A percentile compares a stretch with the other conserved stretches of the same genome.
Conservation (phyloP, 768 basidiomycete genomes). For the Boletus sp. region DNA sequence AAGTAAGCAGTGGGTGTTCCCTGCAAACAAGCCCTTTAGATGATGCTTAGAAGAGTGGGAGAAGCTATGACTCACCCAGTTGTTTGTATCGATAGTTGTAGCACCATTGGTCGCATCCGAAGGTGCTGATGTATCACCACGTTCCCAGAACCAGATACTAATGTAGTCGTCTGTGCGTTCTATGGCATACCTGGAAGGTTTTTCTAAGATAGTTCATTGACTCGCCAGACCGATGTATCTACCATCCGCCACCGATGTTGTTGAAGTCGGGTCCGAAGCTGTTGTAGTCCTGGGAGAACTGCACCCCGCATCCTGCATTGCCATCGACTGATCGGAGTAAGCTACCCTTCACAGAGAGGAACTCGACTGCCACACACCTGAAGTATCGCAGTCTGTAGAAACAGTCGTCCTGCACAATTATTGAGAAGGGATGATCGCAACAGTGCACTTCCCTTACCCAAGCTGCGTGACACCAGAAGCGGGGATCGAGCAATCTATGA, state of each 20-base stretch:
- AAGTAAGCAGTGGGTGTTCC: constrained; percentile 37
- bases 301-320: constrained; percentile 41
- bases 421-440: not conserved
- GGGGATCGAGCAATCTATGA: constrained; percentile 30
- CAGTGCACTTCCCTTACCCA: constrained; percentile 17
- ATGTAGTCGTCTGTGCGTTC: constrained; percentile 36
- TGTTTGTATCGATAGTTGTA: constrained; percentile 16
- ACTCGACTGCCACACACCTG: constrained; percentile 12
- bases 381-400: constrained; percentile 23
- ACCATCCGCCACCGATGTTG: constrained; percentile 41
- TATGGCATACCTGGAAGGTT: constrained; percentile 36
- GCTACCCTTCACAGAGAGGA: not conserved
- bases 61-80: constrained; percentile 19
- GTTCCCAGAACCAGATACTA: constrained; percentile 43
- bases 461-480: constrained; percentile 19
- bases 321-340: constrained; percentile 20
- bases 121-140: constrained; percentile 33
- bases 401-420: constrained; percentile 15
- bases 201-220: not conserved
- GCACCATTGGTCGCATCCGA: constrained; percentile 29
- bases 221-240: not conserved
- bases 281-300: constrained; percentile 19
- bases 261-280: constrained; percentile 33
- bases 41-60: not conserved
- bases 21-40: constrained; percentile 5